Evolutionary conservation across 2,329 filamentous ascomycete species (phyloP).

Genomic region (Claviceps purpurea): DNA sequence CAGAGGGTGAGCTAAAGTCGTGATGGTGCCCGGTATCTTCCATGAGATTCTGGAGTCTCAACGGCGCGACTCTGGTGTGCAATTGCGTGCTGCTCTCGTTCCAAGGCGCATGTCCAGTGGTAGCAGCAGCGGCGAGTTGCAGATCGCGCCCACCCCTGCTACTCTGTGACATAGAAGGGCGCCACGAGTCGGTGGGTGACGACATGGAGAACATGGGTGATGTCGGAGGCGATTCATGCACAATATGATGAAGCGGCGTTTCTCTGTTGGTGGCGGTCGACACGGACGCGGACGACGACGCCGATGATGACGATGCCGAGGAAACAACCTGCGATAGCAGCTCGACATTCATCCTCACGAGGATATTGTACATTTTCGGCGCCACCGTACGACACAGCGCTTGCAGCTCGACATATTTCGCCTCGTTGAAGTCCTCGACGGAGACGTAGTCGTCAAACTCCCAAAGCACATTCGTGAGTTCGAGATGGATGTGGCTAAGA

Average conservation of each 20-base stretch:
- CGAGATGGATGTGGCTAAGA: slow-evolving; percentile 32
- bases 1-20: neutral
- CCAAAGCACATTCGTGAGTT: slow-evolving; percentile 38
- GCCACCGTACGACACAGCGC: slow-evolving; percentile 35
- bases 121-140: neutral
- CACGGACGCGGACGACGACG: neutral
- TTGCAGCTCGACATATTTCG: slow-evolving; percentile 35
- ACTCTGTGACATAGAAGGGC: neutral
- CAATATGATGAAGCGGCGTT: slow-evolving; percentile 6
- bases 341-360: slow-evolving; percentile 40
- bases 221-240: slow-evolving; percentile 7
- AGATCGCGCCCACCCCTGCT: neutral
- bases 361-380: slow-evolving; percentile 33
- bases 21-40: neutral
- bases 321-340: slow-evolving; percentile 14
- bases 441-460: slow-evolving; percentile 43
- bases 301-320: neutral
- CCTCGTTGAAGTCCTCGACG: slow-evolving; percentile 32
- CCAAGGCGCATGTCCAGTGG: neutral
- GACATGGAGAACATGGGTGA: neutral
- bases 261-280: neutral
- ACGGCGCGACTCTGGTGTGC: neutral
- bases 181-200: neutral
- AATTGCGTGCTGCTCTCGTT: neutral
- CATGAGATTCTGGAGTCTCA: neutral